phyloP scores from a whole-genome alignment of 345 rosid species.

The Capsella bursapastoris region DNA sequence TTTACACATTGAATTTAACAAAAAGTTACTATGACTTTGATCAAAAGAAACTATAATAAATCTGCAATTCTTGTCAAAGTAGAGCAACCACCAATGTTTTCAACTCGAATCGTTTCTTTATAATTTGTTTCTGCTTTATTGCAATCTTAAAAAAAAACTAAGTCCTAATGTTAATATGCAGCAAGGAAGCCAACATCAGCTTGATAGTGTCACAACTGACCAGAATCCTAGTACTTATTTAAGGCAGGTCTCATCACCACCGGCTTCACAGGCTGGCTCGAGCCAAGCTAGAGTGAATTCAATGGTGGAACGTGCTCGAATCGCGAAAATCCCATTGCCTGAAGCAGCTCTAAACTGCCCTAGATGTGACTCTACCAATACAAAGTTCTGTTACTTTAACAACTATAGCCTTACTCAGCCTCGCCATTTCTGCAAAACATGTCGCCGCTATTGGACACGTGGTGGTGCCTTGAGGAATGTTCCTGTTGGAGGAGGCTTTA shows the following conservation, averaged over 20 bases:
- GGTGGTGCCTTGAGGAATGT: slow-evolving; percentile 82
- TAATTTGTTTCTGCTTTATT: slow-evolving; percentile 18
- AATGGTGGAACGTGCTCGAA: slow-evolving; percentile 72
- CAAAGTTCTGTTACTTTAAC: slow-evolving; percentile 85
- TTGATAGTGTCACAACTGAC: slow-evolving; percentile 30
- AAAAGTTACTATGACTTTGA: slow-evolving; percentile 31
- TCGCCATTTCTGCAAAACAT: slow-evolving; percentile 85
- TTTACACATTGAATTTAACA: slow-evolving; percentile 5
- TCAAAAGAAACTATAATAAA: slow-evolving; percentile 29
- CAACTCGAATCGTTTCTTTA: slow-evolving; percentile 7
- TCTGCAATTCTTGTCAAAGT: slow-evolving; percentile 31
- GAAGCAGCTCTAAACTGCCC: slow-evolving; percentile 75
- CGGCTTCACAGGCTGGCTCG: slow-evolving; percentile 39
- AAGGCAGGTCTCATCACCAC: slow-evolving; percentile 35
- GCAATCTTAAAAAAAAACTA: neutral
- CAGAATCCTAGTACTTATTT: slow-evolving; percentile 38
- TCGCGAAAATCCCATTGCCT: slow-evolving; percentile 69
- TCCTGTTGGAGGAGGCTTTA: slow-evolving; percentile 87
- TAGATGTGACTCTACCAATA: slow-evolving; percentile 81
- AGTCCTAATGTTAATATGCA: slow-evolving; percentile 25
- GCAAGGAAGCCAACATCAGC: slow-evolving; percentile 43
- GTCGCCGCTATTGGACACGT: slow-evolving; percentile 88
- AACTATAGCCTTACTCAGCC: slow-evolving; percentile 85
- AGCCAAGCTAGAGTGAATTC: slow-evolving; percentile 63
- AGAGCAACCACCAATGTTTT: slow-evolving; percentile 26